Evolutionary conservation across 805 yeast genomes (phyloP), one percentile per base, ranked within the genome.

Genomic region (Schizosaccharomyces pombe): DNA sequence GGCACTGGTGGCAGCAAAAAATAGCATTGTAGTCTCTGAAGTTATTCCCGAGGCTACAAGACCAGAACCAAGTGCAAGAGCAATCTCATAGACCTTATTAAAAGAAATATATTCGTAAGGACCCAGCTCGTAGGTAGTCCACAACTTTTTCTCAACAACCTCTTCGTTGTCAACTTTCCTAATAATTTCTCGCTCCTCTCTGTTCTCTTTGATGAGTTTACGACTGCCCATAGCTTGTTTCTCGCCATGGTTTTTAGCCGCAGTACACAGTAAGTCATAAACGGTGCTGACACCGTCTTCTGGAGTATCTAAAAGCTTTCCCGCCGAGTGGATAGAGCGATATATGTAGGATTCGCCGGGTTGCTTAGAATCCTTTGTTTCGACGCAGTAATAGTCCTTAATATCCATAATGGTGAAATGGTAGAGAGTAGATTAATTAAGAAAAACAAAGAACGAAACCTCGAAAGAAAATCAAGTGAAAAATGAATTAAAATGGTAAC

Each of bases 111-210:
- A 81, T 57, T 77, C 68, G 70, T 86, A 91, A 49, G 76, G 75
- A 6, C 85, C 74, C 63, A 81, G 70, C 68, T 91, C 95, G 65
- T 75, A 91, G 67, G 71, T 89, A 55, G 74, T 68, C 98, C 98
- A 91, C 55, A 79, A 79, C 70, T 91, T 91, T 63, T 82, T 85
- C 53, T 81, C 80, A 60, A 76, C 71, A 30, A 67, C 70, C 55
- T 76, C 76, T 64, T 81, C 74, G 57, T 96, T 97, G 61, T 87
- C 82, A 52, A 91, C 70, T 54, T 75, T 64, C 70, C 85, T 87
- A 57, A 76, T 78, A 57, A 91, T 75, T 62, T 70, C 72, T 68
- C 84, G 86, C 54, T 70, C 74, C 65, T 91, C 96, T 55, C 70
- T 75, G 67, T 85, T 89, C 54, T 83, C 65, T 55, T 85, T 89